Conservation (phyloP, 495 filamentous ascomycete genomes). For the Daldinia caldariorum region DNA sequence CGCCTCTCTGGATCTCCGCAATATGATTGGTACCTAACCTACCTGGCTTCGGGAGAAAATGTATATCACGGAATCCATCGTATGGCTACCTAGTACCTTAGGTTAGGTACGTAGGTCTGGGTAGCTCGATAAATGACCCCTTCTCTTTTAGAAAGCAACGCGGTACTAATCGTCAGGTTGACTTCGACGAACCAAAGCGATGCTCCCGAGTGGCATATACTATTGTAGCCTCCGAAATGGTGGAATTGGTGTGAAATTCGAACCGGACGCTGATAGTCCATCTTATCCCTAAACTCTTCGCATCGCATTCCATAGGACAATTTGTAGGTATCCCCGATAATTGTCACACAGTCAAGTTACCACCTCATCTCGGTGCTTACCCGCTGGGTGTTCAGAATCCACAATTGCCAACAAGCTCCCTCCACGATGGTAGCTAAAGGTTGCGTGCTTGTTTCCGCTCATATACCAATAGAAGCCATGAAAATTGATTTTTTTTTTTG, state of each 20-base stretch:
- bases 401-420: slow-evolving; percentile 47
- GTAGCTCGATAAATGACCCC: too few relatives aligned
- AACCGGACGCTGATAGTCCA: not conserved
- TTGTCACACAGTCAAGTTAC: slow-evolving; percentile 46
- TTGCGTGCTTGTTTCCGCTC: slow-evolving; percentile 59
- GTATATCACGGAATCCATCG: too few relatives aligned
- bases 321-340: slow-evolving; percentile 57
- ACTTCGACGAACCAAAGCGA: too few relatives aligned
- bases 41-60: too few relatives aligned
- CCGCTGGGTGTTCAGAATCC: slow-evolving; percentile 54
- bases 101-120: too few relatives aligned
- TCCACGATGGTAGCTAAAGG: slow-evolving; percentile 50
- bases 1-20: too few relatives aligned
- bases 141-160: too few relatives aligned
- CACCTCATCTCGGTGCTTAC: slow-evolving; percentile 53
- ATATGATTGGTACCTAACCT: too few relatives aligned
- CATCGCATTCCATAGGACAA: slow-evolving; percentile 51
- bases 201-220: too few relatives aligned
- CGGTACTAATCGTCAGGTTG: too few relatives aligned
- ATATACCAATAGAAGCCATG: slow-evolving; percentile 60
- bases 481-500: slow-evolving; percentile 56
- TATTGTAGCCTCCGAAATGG: not conserved
- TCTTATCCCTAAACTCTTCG: not conserved
- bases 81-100: too few relatives aligned
- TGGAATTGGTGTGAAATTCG: not conserved